Percentiles rank a stretch among this genome's conserved stretches.
Conservation (phyloP, 371 early-diverging fungal genomes). For the Mucor piriformis region DNA sequence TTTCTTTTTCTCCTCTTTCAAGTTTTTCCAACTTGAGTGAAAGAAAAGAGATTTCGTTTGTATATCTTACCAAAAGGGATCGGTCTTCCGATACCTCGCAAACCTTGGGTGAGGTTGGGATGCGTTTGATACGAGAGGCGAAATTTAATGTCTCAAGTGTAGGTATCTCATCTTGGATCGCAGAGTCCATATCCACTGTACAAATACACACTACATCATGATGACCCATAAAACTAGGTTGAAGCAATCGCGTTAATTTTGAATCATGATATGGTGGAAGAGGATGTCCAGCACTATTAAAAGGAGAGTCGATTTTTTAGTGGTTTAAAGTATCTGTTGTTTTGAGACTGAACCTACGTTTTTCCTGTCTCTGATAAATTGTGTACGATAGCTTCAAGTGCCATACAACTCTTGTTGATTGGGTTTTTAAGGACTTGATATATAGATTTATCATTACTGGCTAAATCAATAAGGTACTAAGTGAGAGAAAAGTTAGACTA, state of each 20-base stretch:
- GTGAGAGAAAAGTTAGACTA: background rate
- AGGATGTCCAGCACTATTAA: slow-evolving; percentile 36
- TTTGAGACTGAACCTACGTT: slow-evolving; percentile 16
- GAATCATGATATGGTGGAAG: slow-evolving; percentile 92
- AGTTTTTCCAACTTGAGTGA: slow-evolving; percentile 2
- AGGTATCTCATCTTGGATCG: slow-evolving; percentile 68
- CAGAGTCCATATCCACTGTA: slow-evolving; percentile 69
- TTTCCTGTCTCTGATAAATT: slow-evolving; percentile 19
- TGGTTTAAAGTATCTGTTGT: too few relatives aligned
- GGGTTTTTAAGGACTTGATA: slow-evolving; percentile 19
- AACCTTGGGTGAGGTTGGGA: slow-evolving; percentile 31
- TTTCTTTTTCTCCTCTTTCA: slow-evolving; percentile 1
- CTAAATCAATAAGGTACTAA: slow-evolving; percentile 20
- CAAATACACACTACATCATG: slow-evolving; percentile 81
- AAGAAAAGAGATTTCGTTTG: slow-evolving; percentile 6
- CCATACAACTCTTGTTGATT: slow-evolving; percentile 23
- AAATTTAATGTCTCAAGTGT: slow-evolving; percentile 85
- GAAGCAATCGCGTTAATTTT: slow-evolving; percentile 87
- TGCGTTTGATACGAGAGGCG: slow-evolving; percentile 78
- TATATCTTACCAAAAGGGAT: slow-evolving; percentile 11
- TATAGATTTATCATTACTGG: slow-evolving; percentile 24
- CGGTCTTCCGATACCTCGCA: slow-evolving; percentile 25
- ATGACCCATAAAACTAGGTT: slow-evolving; percentile 80
- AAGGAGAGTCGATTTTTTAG: too few relatives aligned
- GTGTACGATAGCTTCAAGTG: slow-evolving; percentile 22